Conservation (phyloP, 805 yeast genomes). For the Candida railenensis region DNA sequence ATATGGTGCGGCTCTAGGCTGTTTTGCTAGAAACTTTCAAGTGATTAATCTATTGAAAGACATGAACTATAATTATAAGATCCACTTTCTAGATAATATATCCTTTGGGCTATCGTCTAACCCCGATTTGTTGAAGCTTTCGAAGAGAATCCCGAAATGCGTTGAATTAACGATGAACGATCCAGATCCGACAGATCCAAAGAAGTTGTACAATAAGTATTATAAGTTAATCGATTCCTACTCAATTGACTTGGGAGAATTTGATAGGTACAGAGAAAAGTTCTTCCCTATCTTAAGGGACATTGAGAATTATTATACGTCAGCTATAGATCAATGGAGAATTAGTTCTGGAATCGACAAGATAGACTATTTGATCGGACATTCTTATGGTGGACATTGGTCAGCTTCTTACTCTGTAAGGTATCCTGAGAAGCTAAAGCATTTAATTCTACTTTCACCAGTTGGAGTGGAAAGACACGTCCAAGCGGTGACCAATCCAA, state of each 20-base stretch:
- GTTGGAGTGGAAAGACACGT: constrained; percentile 76
- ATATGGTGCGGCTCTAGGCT: constrained; percentile 55
- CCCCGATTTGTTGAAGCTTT: constrained; percentile 22
- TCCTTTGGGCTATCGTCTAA: constrained; percentile 55
- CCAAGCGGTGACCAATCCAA: constrained; percentile 52
- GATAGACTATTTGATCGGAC: constrained; percentile 66
- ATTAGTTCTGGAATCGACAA: constrained; percentile 42
- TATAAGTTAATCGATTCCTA: constrained; percentile 39
- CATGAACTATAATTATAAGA: constrained; percentile 35
- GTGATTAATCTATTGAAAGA: constrained; percentile 31
- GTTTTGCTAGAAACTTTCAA: constrained; percentile 55
- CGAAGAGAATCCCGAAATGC: constrained; percentile 13
- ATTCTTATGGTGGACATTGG: constrained; percentile 78
- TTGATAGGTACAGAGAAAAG: constrained; percentile 27
- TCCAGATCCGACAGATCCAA: constrained; percentile 22
- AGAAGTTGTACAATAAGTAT: constrained; percentile 35
- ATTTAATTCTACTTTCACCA: constrained; percentile 66
- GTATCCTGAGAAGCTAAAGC: constrained; percentile 53
- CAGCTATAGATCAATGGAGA: constrained; percentile 69
- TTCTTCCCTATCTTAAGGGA: constrained; percentile 39
- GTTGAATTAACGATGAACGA: constrained; percentile 27
- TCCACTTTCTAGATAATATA: constrained; percentile 50
- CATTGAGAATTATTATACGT: constrained; percentile 56
- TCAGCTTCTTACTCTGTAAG: constrained; percentile 61
- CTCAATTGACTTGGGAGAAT: constrained; percentile 23